Conservation (phyloP, 345 rosid species). For the Balakata baccata region DNA sequence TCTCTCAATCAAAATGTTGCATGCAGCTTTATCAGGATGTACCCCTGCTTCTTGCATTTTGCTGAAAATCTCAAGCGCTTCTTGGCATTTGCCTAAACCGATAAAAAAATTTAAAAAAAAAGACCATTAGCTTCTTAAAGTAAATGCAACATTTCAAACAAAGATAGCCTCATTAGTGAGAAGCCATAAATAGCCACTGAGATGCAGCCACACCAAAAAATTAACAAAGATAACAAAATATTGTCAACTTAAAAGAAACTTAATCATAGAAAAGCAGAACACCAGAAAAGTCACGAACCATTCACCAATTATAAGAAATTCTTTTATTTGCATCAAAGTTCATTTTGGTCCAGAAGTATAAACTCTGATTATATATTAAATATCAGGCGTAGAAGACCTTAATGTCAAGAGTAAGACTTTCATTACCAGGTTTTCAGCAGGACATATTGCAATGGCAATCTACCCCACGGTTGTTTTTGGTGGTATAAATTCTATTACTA, state of each 20-base stretch:
- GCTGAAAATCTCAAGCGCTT: slow-evolving; percentile 26
- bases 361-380: background rate
- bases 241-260: too few species aligned
- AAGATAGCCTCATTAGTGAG: too few species aligned
- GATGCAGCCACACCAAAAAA: too few species aligned
- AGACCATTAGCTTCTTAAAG: too few species aligned
- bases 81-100: slow-evolving; percentile 52
- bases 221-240: too few species aligned
- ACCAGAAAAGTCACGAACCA: background rate
- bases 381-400: background rate
- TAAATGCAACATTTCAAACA: too few species aligned
- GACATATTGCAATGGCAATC: too few species aligned
- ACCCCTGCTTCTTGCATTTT: slow-evolving; percentile 80
- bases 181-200: too few species aligned
- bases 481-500: too few species aligned
- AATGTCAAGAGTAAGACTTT: background rate
- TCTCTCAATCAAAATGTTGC: slow-evolving; percentile 72
- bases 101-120: slow-evolving; percentile 11
- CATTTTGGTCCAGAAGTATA: background rate
- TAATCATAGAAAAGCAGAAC: too few species aligned
- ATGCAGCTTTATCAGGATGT: slow-evolving; percentile 83
- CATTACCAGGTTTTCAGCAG: background rate
- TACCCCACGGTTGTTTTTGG: too few species aligned
- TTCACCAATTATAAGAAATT: background rate
- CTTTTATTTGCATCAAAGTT: background rate